Conservation (phyloP, 202 grass and related monocot genomes). For the Brachypodium distachyon region DNA sequence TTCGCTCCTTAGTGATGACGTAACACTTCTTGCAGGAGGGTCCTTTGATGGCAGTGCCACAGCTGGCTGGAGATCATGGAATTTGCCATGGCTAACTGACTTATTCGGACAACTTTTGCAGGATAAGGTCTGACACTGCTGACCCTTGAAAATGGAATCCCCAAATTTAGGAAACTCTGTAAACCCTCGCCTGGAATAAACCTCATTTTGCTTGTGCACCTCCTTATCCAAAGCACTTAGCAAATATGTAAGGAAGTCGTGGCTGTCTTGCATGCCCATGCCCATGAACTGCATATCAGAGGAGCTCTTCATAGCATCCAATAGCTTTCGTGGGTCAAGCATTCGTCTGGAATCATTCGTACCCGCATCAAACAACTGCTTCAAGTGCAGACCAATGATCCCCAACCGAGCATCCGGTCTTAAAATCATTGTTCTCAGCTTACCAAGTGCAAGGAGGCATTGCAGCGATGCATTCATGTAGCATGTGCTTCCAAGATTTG, state of each 20-base stretch:
- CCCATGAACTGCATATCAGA: slow-evolving; percentile 18
- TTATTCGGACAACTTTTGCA: slow-evolving; percentile 36
- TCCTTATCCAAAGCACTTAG: slow-evolving; percentile 33
- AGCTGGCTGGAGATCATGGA: slow-evolving; percentile 45
- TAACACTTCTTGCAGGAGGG: slow-evolving; percentile 21
- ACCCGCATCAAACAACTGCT: slow-evolving; percentile 41
- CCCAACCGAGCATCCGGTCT: slow-evolving; percentile 1
- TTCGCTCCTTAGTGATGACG: slow-evolving; percentile 14
- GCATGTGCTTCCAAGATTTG: slow-evolving; percentile 50
- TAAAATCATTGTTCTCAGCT: slow-evolving; percentile 26
- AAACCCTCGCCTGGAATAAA: too few species aligned
- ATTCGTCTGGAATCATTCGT: slow-evolving; percentile 8
- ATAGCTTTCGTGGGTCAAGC: slow-evolving; percentile 25
- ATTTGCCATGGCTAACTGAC: slow-evolving; percentile 10
- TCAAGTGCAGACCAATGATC: slow-evolving; percentile 7
- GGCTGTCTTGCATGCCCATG: slow-evolving; percentile 49
- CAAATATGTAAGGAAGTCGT: slow-evolving; percentile 46
- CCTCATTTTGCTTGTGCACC: background rate
- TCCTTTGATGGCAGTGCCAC: slow-evolving; percentile 2
- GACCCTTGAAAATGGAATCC: slow-evolving; percentile 36
- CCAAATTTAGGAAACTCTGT: slow-evolving; percentile 25
- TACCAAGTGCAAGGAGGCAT: slow-evolving; percentile 55
- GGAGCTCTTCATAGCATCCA: background rate
- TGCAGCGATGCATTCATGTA: slow-evolving; percentile 60
- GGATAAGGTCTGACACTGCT: slow-evolving; percentile 20